Conservation (phyloP, 306 rosid species). For the Sicyos edulis region DNA sequence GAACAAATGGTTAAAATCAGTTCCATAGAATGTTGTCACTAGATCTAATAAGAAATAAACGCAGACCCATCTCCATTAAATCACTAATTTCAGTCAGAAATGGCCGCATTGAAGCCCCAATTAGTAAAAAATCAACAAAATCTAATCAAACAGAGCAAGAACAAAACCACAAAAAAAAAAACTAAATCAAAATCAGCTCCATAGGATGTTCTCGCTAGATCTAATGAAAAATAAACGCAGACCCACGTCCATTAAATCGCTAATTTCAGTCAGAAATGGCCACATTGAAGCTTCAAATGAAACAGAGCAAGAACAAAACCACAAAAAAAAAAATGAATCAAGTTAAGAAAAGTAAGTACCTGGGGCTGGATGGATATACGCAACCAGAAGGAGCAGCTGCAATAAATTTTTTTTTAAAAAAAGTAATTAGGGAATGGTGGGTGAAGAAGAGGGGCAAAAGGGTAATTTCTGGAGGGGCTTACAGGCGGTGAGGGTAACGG, state of each 20-base stretch:
- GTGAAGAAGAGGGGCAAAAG: background rate
- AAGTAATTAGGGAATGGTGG: background rate
- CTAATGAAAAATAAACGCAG: background rate
- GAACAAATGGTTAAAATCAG: background rate
- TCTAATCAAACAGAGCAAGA: too few species aligned
- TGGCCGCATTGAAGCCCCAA: too few species aligned
- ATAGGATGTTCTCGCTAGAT: background rate
- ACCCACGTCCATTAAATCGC: too few species aligned
- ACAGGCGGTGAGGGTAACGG: constrained; percentile 50
- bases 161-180: too few species aligned
- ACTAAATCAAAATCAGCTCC: background rate
- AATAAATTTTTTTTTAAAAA: too few species aligned
- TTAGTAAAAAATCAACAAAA: too few species aligned
- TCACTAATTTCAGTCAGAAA: too few species aligned
- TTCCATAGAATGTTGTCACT: background rate
- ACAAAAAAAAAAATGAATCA: too few species aligned
- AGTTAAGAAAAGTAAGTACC: constrained; percentile 36
- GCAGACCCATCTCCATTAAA: too few species aligned
- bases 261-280: too few species aligned
- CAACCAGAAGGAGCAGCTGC: constrained; percentile 61
- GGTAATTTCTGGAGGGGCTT: background rate
- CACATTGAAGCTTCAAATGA: too few species aligned
- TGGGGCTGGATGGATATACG: constrained; percentile 59
- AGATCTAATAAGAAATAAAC: background rate
- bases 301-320: too few species aligned